Evolutionary conservation across 2,329 filamentous ascomycete genomes (phyloP), one percentile per base, ranked within the genome.

Genomic region (Celoporthe dispersa): DNA sequence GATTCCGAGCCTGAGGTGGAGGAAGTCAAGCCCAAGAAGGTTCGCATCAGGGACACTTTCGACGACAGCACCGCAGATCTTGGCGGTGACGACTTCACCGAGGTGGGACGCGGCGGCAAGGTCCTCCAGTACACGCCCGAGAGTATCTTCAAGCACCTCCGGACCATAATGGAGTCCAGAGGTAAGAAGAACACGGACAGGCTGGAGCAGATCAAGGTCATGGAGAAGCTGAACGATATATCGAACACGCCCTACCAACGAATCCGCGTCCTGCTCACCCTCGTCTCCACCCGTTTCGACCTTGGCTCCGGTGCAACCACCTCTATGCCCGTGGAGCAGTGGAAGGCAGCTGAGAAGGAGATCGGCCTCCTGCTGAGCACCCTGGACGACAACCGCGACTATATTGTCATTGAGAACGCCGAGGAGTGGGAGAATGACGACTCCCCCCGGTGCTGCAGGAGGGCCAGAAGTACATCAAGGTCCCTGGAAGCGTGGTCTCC

Each of bases 401-500:
- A 95, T 79, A 86, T 98, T 66, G 93, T 99, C 63, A 86, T 96
- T 33, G 96, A 99, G 83, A 91, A 89, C 75, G 96, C 94, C 31
- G 96, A 99, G 80, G 96, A 99, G 82, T 98, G 96, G 96, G 96
- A 99, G 75, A 96, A 99, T 77, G 97, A 99, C 75, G 97, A 99
- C 77, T 98, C 98, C 88, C 90, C 55, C 96, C 96, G 19, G 86
- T 86, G 41, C 85, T 95, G 75, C 88, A 88, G 69, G 81, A 87
- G 31, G 93, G 90, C 73, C 91, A 97, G 80, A 92, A 89, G 80
- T 88, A 95, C 79, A 92, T 97, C 87, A 94, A 92, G 84, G 89
- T 99, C 70, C 93, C 96, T 28, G 97, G 96, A 78, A 98, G 94
- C 84, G 86, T 98, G 72, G 93, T 98, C 61, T 98, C 96, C 0